Percentiles rank a stretch among this genome's conserved stretches.
Conservation (phyloP, 305 asterid species). For the Solanum hybrid region DNA sequence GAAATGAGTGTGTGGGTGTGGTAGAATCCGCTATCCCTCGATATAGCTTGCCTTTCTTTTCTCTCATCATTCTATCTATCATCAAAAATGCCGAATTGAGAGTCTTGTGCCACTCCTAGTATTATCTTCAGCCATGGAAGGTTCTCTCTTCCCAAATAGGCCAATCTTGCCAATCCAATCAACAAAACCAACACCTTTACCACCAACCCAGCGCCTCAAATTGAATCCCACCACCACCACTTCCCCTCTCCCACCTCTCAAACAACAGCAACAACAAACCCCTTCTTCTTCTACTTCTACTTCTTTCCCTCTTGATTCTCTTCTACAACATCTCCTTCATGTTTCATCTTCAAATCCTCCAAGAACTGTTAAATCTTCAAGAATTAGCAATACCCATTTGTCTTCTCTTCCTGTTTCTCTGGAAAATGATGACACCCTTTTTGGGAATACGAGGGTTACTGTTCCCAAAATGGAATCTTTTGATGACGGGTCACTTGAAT, state of each 20-base stretch:
- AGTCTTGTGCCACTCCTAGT: background rate
- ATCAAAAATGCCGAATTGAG: background rate
- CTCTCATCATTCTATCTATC: background rate
- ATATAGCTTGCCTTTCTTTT: background rate
- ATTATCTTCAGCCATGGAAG: constrained; percentile 52
- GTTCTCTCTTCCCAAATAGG: constrained; percentile 57
- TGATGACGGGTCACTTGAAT: constrained; percentile 46
- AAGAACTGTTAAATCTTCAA: constrained; percentile 5
- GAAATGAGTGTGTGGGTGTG: constrained; percentile 1
- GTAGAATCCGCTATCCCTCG: background rate
- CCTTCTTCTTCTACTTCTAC: constrained; percentile 28
- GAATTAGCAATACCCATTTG: constrained; percentile 13
- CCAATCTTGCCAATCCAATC: constrained; percentile 59
- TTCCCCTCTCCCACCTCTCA: constrained; percentile 55
- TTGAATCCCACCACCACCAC: constrained; percentile 26
- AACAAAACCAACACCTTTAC: constrained; percentile 35
- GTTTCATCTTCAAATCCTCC: constrained; percentile 23
- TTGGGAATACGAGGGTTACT: constrained; percentile 20
- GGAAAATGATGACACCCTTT: constrained; percentile 25
- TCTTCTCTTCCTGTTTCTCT: constrained; percentile 27
- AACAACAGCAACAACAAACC: constrained; percentile 28
- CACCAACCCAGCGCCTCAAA: constrained; percentile 33
- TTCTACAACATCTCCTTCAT: constrained; percentile 67
- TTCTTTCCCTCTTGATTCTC: constrained; percentile 66
- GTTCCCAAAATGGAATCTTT: constrained; percentile 26